Percentiles rank a stretch among this genome's conserved stretches.
phyloP scores from a whole-genome alignment of 2,329 filamentous ascomycete genomes.

The Tolypocladium tundrense region DNA sequence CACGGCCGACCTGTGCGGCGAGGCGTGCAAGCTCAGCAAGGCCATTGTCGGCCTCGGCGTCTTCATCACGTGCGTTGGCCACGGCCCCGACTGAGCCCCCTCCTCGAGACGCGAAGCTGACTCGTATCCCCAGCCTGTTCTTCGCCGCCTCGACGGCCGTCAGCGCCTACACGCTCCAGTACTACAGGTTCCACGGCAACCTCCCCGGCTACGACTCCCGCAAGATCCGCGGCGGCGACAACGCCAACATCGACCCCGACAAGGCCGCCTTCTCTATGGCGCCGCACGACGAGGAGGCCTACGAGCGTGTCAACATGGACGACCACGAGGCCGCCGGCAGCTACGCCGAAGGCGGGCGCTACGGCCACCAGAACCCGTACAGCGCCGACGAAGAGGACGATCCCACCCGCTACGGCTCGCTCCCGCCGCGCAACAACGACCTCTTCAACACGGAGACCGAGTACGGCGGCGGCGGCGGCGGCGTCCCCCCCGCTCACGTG shows the following conservation, averaged over 20 bases:
- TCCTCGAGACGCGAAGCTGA: neutral
- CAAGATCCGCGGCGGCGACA: slow-evolving; percentile 26
- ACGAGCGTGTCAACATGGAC: slow-evolving; percentile 49
- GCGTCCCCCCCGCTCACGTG: slow-evolving; percentile 13
- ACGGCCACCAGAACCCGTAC: slow-evolving; percentile 27
- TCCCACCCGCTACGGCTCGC: slow-evolving; percentile 27
- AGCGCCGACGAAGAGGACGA: slow-evolving; percentile 28
- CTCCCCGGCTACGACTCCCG: slow-evolving; percentile 51
- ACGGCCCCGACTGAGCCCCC: neutral
- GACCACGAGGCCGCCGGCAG: slow-evolving; percentile 33
- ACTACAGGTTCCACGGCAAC: slow-evolving; percentile 50
- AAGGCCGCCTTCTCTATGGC: slow-evolving; percentile 60
- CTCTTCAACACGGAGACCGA: slow-evolving; percentile 41
- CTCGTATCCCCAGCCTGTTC: slow-evolving; percentile 33
- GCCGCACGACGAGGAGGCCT: slow-evolving; percentile 56
- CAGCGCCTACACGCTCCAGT: slow-evolving; percentile 49
- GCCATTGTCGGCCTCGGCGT: slow-evolving; percentile 53
- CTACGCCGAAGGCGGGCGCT: slow-evolving; percentile 19
- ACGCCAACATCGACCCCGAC: slow-evolving; percentile 53
- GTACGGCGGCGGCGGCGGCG: slow-evolving; percentile 27
- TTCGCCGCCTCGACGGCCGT: slow-evolving; percentile 43
- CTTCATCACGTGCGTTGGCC: slow-evolving; percentile 45
- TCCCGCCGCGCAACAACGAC: slow-evolving; percentile 26
- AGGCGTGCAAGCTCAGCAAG: slow-evolving; percentile 50
- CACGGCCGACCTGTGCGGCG: slow-evolving; percentile 41